A percentile compares a stretch with the other conserved stretches of the same genome.
These are phyloP conservation scores for Gnetum montanum DNA, from an alignment of 75 land plant genomes.

Conservation along the genomic window DNA sequence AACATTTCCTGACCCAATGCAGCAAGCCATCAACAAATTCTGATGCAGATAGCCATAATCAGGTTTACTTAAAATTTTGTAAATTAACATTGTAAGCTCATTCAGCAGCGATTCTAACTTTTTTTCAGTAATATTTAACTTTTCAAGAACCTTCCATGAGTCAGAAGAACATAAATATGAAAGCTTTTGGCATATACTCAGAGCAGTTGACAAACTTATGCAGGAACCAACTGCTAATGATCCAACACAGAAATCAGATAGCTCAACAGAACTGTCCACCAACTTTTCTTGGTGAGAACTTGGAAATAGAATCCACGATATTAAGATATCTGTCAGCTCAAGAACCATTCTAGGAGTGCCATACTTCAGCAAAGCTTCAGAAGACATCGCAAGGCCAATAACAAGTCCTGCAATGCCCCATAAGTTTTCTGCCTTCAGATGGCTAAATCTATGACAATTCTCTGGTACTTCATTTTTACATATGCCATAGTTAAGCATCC, in stretches of 20 bases:
- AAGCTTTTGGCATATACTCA: conserved; percentile 29
- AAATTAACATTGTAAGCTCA: conserved; percentile 30
- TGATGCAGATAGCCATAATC: conserved; percentile 25
- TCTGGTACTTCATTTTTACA: conserved; percentile 3
- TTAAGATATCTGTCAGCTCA: conserved; percentile 31
- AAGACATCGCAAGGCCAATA: conserved; percentile 49
- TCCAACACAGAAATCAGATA: conserved; percentile 6
- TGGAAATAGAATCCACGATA: conserved; percentile 40
- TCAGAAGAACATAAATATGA: no score
- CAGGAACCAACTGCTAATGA: conserved; percentile 48
- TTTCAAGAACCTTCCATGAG: no score
- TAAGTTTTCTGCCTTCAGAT: conserved; percentile 38
- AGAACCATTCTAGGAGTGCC: conserved; percentile 35
- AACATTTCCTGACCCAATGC: conserved; percentile 55
- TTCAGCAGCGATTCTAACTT: conserved; percentile 29
- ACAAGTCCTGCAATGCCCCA: conserved; percentile 71
- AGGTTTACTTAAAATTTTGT: conserved; percentile 20
- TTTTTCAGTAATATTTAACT: conserved; percentile 36
- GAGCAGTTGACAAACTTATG: conserved; percentile 40
- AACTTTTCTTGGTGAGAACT: neutral
- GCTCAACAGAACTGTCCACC: neutral
- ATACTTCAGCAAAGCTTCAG: conserved; percentile 38
- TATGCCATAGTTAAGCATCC: conserved; percentile 1
- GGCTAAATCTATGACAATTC: neutral
- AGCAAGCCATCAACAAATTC: conserved; percentile 49